A percentile compares a stretch with the other conserved stretches of the same genome.
Conservation (phyloP, 345 rosid species). For the Ceriops decandra region DNA sequence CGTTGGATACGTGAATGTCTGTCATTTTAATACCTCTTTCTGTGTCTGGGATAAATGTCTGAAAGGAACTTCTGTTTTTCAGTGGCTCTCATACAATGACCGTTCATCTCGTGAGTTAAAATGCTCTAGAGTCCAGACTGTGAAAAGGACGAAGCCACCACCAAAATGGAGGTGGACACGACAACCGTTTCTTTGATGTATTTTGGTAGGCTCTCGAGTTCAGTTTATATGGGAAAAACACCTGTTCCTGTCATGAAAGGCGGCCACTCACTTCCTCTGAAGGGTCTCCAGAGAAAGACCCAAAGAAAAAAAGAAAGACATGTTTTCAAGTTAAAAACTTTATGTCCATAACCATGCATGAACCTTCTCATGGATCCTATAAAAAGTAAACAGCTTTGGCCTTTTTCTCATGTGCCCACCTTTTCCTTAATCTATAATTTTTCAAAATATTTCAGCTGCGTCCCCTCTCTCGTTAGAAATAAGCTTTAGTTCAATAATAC, state of each 20-base stretch:
- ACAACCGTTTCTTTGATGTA: slow-evolving; percentile 21
- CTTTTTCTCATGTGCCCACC: neutral
- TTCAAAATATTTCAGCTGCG: too few relatives aligned
- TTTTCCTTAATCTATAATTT: neutral
- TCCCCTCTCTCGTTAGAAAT: too few relatives aligned
- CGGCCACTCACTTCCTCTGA: slow-evolving; percentile 6
- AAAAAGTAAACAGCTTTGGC: slow-evolving; percentile 1
- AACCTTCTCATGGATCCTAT: slow-evolving; percentile 27
- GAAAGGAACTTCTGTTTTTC: slow-evolving; percentile 21
- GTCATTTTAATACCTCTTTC: neutral
- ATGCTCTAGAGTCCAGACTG: slow-evolving; percentile 23
- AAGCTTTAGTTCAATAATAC: too few relatives aligned
- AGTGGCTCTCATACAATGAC: slow-evolving; percentile 35
- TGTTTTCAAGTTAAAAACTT: slow-evolving; percentile 5
- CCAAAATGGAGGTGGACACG: slow-evolving; percentile 33
- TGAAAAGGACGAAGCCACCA: slow-evolving; percentile 49
- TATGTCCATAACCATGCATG: slow-evolving; percentile 23
- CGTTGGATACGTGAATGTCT: neutral
- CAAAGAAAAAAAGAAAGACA: neutral
- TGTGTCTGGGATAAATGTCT: slow-evolving; percentile 1
- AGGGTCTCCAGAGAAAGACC: neutral
- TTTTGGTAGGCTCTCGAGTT: slow-evolving; percentile 36
- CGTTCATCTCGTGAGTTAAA: slow-evolving; percentile 26
- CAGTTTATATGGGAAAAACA: slow-evolving; percentile 18
- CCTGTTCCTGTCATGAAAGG: slow-evolving; percentile 21